Evolutionary conservation across 768 basidiomycete species (phyloP).

Genomic region (Cystobasidium ongulense): DNA sequence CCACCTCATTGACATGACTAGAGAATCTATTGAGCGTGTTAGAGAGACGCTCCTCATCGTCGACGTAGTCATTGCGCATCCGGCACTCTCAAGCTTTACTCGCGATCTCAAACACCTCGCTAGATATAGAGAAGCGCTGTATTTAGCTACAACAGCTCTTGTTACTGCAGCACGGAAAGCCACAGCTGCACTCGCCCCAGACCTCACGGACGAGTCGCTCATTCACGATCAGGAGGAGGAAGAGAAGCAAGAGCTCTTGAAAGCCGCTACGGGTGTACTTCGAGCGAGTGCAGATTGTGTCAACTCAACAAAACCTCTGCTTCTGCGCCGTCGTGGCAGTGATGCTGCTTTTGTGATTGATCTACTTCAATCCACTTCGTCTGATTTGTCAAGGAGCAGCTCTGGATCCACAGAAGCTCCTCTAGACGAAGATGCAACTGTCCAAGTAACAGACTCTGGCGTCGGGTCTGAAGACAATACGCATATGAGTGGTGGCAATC

Average conservation of each 20-base stretch:
- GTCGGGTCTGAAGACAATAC: slow-evolving; percentile 34
- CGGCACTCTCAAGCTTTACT: slow-evolving; percentile 53
- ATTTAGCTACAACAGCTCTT: slow-evolving; percentile 72
- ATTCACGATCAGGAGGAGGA: slow-evolving; percentile 59
- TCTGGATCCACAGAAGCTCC: slow-evolving; percentile 10
- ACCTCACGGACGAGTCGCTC: slow-evolving; percentile 45
- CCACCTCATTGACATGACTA: slow-evolving; percentile 87
- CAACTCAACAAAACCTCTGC: slow-evolving; percentile 70
- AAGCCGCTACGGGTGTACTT: slow-evolving; percentile 77
- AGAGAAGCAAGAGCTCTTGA: slow-evolving; percentile 66
- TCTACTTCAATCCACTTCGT: not conserved
- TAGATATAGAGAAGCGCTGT: slow-evolving; percentile 68
- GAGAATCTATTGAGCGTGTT: slow-evolving; percentile 86
- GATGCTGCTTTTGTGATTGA: slow-evolving; percentile 18
- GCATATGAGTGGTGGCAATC: slow-evolving; percentile 1
- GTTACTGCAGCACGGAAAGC: slow-evolving; percentile 78
- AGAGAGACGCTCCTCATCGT: slow-evolving; percentile 83
- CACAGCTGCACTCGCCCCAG: slow-evolving; percentile 48
- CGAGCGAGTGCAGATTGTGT: slow-evolving; percentile 84
- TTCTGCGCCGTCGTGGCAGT: slow-evolving; percentile 43
- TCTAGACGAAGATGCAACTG: slow-evolving; percentile 1
- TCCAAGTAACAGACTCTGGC: slow-evolving; percentile 33
- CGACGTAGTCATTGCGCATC: slow-evolving; percentile 73
- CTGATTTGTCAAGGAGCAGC: not conserved
- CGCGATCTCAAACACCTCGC: slow-evolving; percentile 56